Base-by-base conservation (phyloP, 495 filamentous ascomycete genomes). In the Aspergillus haitiensis region DNA sequence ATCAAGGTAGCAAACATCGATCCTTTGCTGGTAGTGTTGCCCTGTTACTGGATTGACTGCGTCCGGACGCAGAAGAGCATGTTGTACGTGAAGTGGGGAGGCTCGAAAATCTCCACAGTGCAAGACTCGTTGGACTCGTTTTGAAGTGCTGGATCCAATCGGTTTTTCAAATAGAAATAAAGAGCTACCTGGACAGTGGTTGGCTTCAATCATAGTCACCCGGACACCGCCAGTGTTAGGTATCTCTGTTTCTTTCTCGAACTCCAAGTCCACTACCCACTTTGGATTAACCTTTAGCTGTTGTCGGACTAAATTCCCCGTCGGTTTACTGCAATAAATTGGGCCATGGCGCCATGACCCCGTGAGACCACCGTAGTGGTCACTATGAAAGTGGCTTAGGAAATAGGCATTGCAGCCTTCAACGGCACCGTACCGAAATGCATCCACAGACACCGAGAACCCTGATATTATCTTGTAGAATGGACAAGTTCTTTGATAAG, bases 381-480 rank as follows among this genome's bases (percentile, higher is more conserved):
- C 94, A 60, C 90, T 95, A 72, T 99, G 94, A 63, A 97, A 99
- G 68, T 99, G 94, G 63, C 91, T 96, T 31, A 99, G 82, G 67
- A 99, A 99, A 70, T 99, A 99, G 18, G 93, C 94, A 50, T 90
- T 87, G 69, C 91, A 95, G 0, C 90, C 92, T 70, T 95, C 84
- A 0, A 99, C 89, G 5, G 91, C 89, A 5, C 94, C 95, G 67
- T 98, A 99, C 6, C 92, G 85, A 72, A 99, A 98, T 0, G 95
- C 94, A 70, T 99, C 94, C 5, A 98, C 94, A 55, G 90, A 93
- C 60, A 98, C 95, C 53, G 82, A 89, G 60, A 97, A 88, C 1
- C 90, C 90, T 3, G 92, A 90, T 72, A 99, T 83, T 59, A 98
- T 96, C 71, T 99, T 99, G 76, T 98, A 99, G 68, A 98, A 99